Conservation (phyloP, 495 filamentous ascomycete species). For the Trichoderma virens region DNA sequence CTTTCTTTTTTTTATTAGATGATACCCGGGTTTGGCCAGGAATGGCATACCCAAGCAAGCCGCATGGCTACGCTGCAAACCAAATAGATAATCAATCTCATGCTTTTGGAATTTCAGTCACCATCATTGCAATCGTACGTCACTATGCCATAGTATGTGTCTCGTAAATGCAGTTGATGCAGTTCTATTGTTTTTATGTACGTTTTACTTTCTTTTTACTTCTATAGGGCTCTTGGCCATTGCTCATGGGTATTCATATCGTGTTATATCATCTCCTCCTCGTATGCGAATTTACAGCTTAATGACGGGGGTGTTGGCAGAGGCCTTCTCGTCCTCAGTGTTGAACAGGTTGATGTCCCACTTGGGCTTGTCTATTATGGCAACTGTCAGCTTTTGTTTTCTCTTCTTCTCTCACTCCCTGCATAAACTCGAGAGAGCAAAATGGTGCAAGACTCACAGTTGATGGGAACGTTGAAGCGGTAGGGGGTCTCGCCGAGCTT, state of each 20-base stretch:
- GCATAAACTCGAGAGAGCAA: background rate
- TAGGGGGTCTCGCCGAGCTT: conserved; percentile 13
- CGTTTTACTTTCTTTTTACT: background rate
- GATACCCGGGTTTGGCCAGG: no score
- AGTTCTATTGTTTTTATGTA: background rate
- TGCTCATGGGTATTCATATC: background rate
- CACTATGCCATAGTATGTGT: background rate
- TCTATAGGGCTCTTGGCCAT: background rate
- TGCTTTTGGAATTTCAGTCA: no score
- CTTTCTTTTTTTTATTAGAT: no score
- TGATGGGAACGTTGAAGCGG: conserved; percentile 20
- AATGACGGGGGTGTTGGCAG: background rate
- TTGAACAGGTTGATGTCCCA: conserved; percentile 11
- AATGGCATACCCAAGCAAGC: no score
- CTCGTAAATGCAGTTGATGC: background rate
- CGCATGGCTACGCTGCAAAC: no score
- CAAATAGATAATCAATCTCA: no score
- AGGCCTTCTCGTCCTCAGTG: conserved; percentile 7
- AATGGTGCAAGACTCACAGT: conserved; percentile 15
- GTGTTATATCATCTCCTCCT: background rate
- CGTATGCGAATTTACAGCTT: background rate
- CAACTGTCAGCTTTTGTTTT: conserved; percentile 13
- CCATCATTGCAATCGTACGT: background rate
- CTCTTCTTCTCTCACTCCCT: background rate
- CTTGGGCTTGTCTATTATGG: conserved; percentile 13